Base-by-base conservation (phyloP, 352 stramenopile species). In the Globisporangium irregulare region DNA sequence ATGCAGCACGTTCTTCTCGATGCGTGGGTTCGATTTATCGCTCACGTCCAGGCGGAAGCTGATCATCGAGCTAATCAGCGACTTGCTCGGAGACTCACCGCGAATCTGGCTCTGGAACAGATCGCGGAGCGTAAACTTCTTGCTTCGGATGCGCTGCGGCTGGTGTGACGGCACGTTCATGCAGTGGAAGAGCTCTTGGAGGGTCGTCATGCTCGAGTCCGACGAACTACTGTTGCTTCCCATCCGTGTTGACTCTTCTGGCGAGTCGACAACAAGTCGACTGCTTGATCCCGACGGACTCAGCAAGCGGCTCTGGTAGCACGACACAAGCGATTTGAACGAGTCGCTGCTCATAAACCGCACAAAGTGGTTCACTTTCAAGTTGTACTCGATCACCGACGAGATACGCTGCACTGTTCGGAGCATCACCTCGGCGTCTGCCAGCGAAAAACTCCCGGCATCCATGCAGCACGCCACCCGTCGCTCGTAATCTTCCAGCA, bases 291-390 rank as follows among this genome's bases (percentile, higher is more conserved):
- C 78, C 14, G 78, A 90, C 7, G 86, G 85, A 69, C 85, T 92
- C 7, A 95, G 71, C 53, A 93, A 71, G 0, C 84, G 84, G 58
- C 84, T 91, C 64, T 92, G 84, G 59, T 90, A 93, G 2, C 82
- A 92, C 12, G 78, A 76, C 4, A 94, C 84, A 22, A 95, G 72
- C 22, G 82, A 84, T 72, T 89, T 89, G 72, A 95, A 94, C 41
- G 82, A 91, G 22, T 87, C 78, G 56, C 85, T 93, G 34, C 77
- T 76, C 82, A 95, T 93, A 63, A 95, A 95, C 6, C 87, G 84
- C 36, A 95, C 86, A 69, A 95, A 95, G 61, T 95, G 84, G 70
- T 95, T 94, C 53, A 95, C 84, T 50, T 89, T 86, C 36, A 95
- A 76, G 32, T 93, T 79, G 51, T 88, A 79, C 66, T 95, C 86